These are phyloP conservation scores for Pichia eremophila DNA, from an alignment of 805 yeast species.

Conservation along the genomic window DNA sequence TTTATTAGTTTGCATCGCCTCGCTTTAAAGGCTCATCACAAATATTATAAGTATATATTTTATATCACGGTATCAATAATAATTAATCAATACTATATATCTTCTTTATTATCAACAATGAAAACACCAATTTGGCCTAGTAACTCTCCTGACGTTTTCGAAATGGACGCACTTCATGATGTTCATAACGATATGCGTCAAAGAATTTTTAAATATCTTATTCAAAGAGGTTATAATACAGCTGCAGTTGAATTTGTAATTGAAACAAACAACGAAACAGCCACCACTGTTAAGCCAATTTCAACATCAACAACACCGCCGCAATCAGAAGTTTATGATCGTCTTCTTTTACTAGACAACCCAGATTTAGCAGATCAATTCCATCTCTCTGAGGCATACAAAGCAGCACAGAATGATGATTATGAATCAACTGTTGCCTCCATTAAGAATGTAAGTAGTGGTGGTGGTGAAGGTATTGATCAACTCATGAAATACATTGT, in stretches of 20 bases:
- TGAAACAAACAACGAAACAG: background rate
- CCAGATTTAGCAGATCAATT: background rate
- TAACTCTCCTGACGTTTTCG: conserved; percentile 10
- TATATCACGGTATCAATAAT: too few relatives aligned
- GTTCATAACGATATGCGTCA: conserved; percentile 5
- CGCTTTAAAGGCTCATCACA: too few relatives aligned
- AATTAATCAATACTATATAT: too few relatives aligned
- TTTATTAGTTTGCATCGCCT: too few relatives aligned
- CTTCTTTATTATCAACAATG: background rate
- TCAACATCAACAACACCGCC: background rate
- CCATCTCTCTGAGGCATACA: background rate
- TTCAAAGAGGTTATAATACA: conserved; percentile 6
- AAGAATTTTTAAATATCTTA: conserved; percentile 5
- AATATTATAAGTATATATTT: too few relatives aligned
- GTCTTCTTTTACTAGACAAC: background rate
- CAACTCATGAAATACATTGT: background rate
- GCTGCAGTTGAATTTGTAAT: background rate
- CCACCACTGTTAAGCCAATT: too few relatives aligned
- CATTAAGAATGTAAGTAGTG: background rate
- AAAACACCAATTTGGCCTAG: conserved; percentile 6
- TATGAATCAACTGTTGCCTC: background rate
- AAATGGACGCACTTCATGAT: conserved; percentile 6
- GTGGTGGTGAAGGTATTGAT: background rate
- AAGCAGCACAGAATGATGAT: background rate
- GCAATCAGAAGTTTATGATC: background rate